These are phyloP conservation scores for Rhizoclosmatium globosum DNA, from an alignment of 192 early-diverging fungal species.

Conservation along the genomic window DNA sequence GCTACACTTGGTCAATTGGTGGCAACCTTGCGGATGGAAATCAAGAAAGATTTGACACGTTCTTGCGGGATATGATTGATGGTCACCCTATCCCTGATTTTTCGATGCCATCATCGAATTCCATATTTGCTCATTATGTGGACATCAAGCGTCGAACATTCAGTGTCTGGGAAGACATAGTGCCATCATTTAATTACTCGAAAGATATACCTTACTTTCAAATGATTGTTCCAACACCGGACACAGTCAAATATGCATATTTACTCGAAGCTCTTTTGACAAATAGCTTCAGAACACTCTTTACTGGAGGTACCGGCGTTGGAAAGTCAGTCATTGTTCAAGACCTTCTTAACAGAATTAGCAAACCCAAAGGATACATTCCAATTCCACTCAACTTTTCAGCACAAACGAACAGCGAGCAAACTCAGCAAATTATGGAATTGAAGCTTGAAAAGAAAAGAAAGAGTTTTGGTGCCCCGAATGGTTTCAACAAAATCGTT, in stretches of 20 bases:
- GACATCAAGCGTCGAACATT: slow-evolving; percentile 59
- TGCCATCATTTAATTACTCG: slow-evolving; percentile 62
- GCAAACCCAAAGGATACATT: slow-evolving; percentile 54
- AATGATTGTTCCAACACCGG: slow-evolving; percentile 69
- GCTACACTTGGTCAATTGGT: slow-evolving; percentile 65
- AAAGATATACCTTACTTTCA: slow-evolving; percentile 65
- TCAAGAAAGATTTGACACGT: slow-evolving; percentile 67
- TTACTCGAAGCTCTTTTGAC: slow-evolving; percentile 57
- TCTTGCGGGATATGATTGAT: slow-evolving; percentile 60
- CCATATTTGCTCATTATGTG: slow-evolving; percentile 60
- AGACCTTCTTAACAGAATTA: slow-evolving; percentile 56
- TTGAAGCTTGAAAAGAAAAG: slow-evolving; percentile 69
- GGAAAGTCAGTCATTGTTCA: slow-evolving; percentile 69
- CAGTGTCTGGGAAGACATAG: slow-evolving; percentile 64
- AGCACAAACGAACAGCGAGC: slow-evolving; percentile 65
- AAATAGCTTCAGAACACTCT: slow-evolving; percentile 58
- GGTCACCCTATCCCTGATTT: slow-evolving; percentile 51
- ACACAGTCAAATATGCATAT: slow-evolving; percentile 67
- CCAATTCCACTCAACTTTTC: slow-evolving; percentile 65
- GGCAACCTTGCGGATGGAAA: slow-evolving; percentile 66
- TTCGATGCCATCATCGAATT: slow-evolving; percentile 58
- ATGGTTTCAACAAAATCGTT: slow-evolving; percentile 61
- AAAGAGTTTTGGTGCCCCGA: slow-evolving; percentile 67
- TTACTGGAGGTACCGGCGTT: slow-evolving; percentile 66
- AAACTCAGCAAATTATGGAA: slow-evolving; percentile 70